Evolutionary conservation across 2,329 filamentous ascomycete species (phyloP).

Genomic region (Aspergillus sp.): DNA sequence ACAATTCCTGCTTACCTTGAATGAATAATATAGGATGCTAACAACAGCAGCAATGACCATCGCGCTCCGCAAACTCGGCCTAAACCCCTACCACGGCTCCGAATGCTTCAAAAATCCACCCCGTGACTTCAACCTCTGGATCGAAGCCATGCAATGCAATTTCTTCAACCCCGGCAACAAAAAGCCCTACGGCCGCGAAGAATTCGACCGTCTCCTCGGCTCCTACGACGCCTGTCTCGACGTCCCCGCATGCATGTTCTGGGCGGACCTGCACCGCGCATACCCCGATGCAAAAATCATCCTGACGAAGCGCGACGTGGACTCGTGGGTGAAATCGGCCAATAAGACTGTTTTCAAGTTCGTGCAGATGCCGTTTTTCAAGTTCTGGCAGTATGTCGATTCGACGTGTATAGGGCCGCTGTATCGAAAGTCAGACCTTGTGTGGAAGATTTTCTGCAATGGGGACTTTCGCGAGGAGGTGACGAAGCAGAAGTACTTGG

Average conservation of each 20-base stretch:
- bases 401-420: constrained; percentile 15
- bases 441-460: constrained; percentile 5
- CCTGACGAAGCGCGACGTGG: constrained; percentile 24
- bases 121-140: constrained; percentile 6
- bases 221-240: constrained; percentile 19
- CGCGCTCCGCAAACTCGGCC: constrained; percentile 3
- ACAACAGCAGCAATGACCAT: background rate
- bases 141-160: constrained; percentile 5
- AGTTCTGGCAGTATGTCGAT: constrained; percentile 8
- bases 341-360: constrained; percentile 11
- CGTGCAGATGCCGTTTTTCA: constrained; percentile 8
- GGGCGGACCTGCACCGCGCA: constrained; percentile 25
- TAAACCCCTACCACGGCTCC: constrained; percentile 4
- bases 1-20: background rate
- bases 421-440: constrained; percentile 6
- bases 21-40: background rate
- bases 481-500: constrained; percentile 7
- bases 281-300: constrained; percentile 34
- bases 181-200: constrained; percentile 6
- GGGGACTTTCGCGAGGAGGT: constrained; percentile 11
- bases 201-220: constrained; percentile 28
- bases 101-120: constrained; percentile 6
- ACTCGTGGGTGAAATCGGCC: constrained; percentile 19
- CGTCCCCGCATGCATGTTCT: constrained; percentile 26
- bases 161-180: background rate